phyloP scores from a whole-genome alignment of 495 filamentous ascomycete genomes.

The Clavariopsis aquatica region DNA sequence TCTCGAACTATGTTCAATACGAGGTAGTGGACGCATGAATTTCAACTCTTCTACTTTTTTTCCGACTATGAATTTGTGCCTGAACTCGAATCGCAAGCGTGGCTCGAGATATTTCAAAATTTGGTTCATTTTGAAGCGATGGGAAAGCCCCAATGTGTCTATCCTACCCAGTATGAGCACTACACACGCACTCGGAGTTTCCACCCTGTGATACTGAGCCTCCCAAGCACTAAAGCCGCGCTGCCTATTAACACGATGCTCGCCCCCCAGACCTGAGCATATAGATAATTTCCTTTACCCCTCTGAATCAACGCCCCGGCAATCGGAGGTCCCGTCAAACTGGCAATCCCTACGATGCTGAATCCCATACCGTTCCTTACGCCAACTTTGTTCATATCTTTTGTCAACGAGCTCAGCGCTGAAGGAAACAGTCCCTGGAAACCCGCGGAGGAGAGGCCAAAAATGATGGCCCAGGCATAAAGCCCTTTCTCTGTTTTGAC shows the following conservation, averaged over 20 bases:
- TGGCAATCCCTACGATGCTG: constrained; percentile 40
- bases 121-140: too few relatives aligned
- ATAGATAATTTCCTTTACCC: constrained; percentile 37
- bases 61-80: too few relatives aligned
- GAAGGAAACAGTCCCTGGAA: constrained; percentile 45
- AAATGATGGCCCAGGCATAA: constrained; percentile 42
- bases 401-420: constrained; percentile 41
- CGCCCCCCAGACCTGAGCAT: constrained; percentile 42
- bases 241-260: constrained; percentile 32
- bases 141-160: too few relatives aligned
- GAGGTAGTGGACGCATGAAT: too few relatives aligned
- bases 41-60: too few relatives aligned
- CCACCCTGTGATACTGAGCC: constrained; percentile 40
- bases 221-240: constrained; percentile 30
- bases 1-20: too few relatives aligned
- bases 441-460: constrained; percentile 40
- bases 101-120: too few relatives aligned
- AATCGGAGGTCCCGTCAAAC: constrained; percentile 45
- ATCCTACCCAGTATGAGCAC: too few relatives aligned
- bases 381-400: constrained; percentile 43
- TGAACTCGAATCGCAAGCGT: too few relatives aligned
- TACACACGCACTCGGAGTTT: constrained; percentile 25
- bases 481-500: constrained; percentile 31
- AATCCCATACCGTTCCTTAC: constrained; percentile 47
- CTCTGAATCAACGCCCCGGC: constrained; percentile 44